These are phyloP conservation scores for Gossypium rotundifolium DNA, from an alignment of 345 rosid species.

Conservation along the genomic window DNA sequence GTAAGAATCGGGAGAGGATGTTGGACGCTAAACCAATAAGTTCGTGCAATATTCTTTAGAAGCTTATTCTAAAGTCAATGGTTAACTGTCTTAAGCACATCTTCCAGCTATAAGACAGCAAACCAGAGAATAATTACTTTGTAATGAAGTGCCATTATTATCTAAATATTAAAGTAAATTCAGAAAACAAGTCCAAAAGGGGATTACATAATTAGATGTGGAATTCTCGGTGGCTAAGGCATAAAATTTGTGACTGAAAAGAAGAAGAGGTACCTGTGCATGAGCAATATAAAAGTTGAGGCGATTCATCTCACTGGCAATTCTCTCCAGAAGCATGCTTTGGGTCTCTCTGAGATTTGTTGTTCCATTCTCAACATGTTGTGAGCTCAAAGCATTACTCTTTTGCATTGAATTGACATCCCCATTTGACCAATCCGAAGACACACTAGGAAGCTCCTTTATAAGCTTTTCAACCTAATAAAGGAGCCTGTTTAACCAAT, in stretches of 20 bases:
- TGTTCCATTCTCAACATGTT: slow-evolving; percentile 57
- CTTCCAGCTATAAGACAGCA: neutral
- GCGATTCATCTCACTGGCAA: slow-evolving; percentile 98
- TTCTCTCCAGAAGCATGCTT: slow-evolving; percentile 95
- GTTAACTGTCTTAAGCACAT: neutral
- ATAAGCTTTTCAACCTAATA: slow-evolving; percentile 92
- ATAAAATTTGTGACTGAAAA: neutral
- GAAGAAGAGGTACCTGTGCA: slow-evolving; percentile 70
- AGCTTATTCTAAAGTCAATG: neutral
- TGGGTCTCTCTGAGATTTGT: slow-evolving; percentile 82
- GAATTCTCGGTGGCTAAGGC: neutral
- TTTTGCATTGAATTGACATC: slow-evolving; percentile 39
- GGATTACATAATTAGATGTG: neutral
- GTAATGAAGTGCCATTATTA: neutral
- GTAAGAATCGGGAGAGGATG: neutral
- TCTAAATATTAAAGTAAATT: neutral
- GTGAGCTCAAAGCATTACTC: slow-evolving; percentile 37
- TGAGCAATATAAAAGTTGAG: slow-evolving; percentile 88
- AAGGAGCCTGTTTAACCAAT: slow-evolving; percentile 5
- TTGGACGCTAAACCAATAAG: neutral
- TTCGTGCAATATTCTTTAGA: neutral
- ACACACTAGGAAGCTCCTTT: slow-evolving; percentile 78
- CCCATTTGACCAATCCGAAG: slow-evolving; percentile 76
- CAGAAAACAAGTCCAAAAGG: slow-evolving; percentile 2
- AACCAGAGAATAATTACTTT: neutral